Base-by-base conservation (phyloP, 2,329 filamentous ascomycete species). In the Neoscytalidium dimidiatum region DNA sequence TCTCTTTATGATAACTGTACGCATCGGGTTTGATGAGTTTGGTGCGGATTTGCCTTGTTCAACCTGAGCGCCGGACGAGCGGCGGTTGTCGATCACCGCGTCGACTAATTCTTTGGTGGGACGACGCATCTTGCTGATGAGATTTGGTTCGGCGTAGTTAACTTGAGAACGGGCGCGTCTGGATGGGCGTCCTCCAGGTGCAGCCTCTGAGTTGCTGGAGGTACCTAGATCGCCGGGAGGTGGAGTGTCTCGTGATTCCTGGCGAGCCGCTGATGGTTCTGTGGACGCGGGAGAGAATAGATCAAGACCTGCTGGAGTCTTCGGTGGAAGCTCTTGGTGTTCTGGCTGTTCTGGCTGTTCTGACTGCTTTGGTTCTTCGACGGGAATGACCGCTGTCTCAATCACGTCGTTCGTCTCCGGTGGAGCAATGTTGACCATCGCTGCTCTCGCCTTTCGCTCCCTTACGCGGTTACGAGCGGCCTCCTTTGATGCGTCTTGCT, bases 91-190 rank as follows among this genome's bases (percentile, higher is more conserved):
- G 19, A 44, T 44, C 14, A 84, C 75, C 1, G 82, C 82, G 68
- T 83, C 81, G 1, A 79, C 78, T 62, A 83, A 71, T 58, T 81
- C 76, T 67, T 82, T 81, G 57, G 75, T 76, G 1, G 81, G 80
- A 28, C 82, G 76, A 21, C 82, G 75, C 81, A 84, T 83, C 69
- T 84, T 84, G 17, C 76, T 78, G 51, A 75, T 74, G 17, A 84
- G 71, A 56, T 76, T 82, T 1, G 82, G 82, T 67, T 83, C 81
- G 13, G 82, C 81, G 66, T 83, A 83, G 71, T 79, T 83, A 56
- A 83, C 81, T 35, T 79, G 76, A 19, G 79, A 72, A 26, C 82
- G 75, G 14, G 80, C 80, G 66, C 82, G 76, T 21, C 82, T 75
- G 13, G 80, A 80, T 66, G 81, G 76, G 64, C 82, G 75, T 14